A percentile compares a stretch with the other conserved stretches of the same genome.
Evolutionary conservation across 208 protist genomes (phyloP).

Genomic region (Trypanosoma congolense): DNA sequence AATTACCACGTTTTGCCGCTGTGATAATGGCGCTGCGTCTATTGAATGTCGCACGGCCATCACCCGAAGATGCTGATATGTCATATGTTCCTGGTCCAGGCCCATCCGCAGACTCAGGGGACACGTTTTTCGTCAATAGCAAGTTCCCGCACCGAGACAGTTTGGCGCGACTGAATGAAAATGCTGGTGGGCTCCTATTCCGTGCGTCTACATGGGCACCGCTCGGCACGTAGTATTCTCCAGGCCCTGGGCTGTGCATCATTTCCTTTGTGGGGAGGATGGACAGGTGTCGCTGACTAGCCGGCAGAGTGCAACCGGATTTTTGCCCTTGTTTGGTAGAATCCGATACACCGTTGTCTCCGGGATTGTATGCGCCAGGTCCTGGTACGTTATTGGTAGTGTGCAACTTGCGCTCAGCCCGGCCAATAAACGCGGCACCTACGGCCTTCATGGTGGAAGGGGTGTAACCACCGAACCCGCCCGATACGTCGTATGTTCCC

Average conservation of each 20-base stretch:
- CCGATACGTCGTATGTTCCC: conserved; percentile 36
- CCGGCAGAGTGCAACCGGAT: not conserved
- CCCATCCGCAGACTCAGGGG: not conserved
- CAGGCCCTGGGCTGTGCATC: conserved; percentile 26
- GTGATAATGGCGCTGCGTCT: not conserved
- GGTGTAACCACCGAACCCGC: not conserved
- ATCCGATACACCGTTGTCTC: not conserved
- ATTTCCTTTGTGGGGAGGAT: conserved; percentile 6
- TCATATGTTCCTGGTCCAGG: conserved; percentile 66
- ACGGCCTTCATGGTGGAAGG: not conserved
- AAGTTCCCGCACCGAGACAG: conserved; percentile 4
- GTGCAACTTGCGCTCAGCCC: conserved; percentile 3
- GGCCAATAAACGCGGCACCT: not conserved
- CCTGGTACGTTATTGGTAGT: conserved; percentile 16
- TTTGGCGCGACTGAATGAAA: conserved; percentile 9
- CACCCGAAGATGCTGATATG: not conserved
- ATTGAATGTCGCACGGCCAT: not conserved
- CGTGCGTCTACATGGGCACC: not conserved
- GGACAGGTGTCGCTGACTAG: conserved; percentile 39
- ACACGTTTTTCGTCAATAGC: not conserved
- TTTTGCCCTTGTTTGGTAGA: not conserved
- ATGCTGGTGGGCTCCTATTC: not conserved
- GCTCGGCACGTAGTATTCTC: conserved; percentile 37
- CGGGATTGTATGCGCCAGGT: conserved; percentile 23
- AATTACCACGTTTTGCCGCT: not conserved